phyloP scores from a whole-genome alignment of 2,329 filamentous ascomycete species.

The Metarhizium robertsii region DNA sequence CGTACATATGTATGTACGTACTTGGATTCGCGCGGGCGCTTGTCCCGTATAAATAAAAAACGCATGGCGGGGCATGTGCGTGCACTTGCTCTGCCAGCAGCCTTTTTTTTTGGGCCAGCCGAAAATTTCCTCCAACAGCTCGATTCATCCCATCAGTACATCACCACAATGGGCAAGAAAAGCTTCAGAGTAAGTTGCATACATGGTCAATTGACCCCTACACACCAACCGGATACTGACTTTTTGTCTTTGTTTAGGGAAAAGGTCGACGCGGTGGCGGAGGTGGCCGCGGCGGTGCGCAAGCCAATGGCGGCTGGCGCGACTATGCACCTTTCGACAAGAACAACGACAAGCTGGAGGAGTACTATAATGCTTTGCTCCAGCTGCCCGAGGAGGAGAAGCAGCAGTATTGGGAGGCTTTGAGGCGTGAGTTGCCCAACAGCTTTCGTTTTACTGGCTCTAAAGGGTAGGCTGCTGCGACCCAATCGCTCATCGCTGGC shows the following conservation, averaged over 20 bases:
- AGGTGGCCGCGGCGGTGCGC: constrained; percentile 20
- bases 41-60: too few species aligned
- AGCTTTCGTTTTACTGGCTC: constrained; percentile 97
- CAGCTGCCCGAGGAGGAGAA: constrained; percentile 71
- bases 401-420: constrained; percentile 71
- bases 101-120: background rate
- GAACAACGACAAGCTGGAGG: constrained; percentile 75
- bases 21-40: too few species aligned
- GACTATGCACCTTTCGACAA: constrained; percentile 47
- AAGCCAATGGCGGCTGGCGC: constrained; percentile 18
- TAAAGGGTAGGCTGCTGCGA: constrained; percentile 54
- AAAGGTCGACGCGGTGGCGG: constrained; percentile 27
- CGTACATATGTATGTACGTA: too few species aligned
- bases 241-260: constrained; percentile 15
- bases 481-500: background rate
- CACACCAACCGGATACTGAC: background rate
- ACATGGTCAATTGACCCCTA: constrained; percentile 6
- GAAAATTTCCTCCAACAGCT: constrained; percentile 2
- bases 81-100: background rate
- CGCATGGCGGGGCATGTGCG: background rate
- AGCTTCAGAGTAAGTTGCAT: constrained; percentile 22
- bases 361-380: constrained; percentile 73
- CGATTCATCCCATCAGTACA: background rate
- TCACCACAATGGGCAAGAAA: constrained; percentile 27
- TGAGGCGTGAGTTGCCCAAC: constrained; percentile 83